Conservation (phyloP, 1,139 yeast genomes). For the Debaryomycetaceae sp. region DNA sequence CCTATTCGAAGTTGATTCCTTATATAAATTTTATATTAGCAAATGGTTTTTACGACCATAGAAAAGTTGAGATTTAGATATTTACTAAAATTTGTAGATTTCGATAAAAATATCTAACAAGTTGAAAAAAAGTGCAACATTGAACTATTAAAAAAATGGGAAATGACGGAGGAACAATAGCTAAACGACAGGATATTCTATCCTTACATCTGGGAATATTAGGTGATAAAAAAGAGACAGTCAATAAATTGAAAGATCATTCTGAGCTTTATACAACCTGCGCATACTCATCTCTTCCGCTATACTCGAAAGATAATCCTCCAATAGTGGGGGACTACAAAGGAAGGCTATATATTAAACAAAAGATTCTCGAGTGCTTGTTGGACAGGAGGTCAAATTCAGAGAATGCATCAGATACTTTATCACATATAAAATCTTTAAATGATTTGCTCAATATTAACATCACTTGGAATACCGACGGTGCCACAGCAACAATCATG, state of each 20-base stretch:
- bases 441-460: constrained; percentile 29
- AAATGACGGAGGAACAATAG: constrained; percentile 52
- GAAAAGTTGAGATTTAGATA: too few species aligned
- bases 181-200: constrained; percentile 42
- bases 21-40: too few species aligned
- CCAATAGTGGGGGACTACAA: constrained; percentile 68
- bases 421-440: constrained; percentile 41
- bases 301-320: constrained; percentile 12
- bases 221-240: constrained; percentile 15
- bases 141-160: constrained; percentile 34
- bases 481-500: constrained; percentile 23
- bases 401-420: constrained; percentile 10
- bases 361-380: constrained; percentile 57
- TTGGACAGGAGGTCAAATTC: constrained; percentile 31
- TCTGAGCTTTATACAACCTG: constrained; percentile 18
- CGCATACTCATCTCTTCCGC: constrained; percentile 26
- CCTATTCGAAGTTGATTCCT: not conserved
- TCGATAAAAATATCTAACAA: too few species aligned
- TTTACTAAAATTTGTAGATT: too few species aligned
- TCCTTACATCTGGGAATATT: constrained; percentile 18
- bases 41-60: too few species aligned
- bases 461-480: constrained; percentile 21
- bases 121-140: too few species aligned
- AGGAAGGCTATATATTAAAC: constrained; percentile 72
- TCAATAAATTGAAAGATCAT: constrained; percentile 34